Percentiles rank a stretch among this genome's conserved stretches.
phyloP scores from a whole-genome alignment of 768 basidiomycete genomes.

The Boletus vermiculosoides region DNA sequence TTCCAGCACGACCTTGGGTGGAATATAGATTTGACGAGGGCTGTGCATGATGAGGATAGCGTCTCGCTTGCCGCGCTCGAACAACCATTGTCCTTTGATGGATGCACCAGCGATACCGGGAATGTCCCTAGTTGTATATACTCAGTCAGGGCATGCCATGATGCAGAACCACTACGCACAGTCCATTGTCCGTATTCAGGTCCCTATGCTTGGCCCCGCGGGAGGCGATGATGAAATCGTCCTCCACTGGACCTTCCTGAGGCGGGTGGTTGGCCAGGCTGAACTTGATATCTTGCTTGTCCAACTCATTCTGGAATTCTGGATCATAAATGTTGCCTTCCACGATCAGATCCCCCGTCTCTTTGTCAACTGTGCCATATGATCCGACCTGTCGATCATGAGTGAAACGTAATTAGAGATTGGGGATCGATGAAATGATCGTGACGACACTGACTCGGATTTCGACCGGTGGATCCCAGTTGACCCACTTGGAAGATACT shows the following conservation, averaged over 20 bases:
- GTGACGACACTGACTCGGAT: slow-evolving; percentile 22
- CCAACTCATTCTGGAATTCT: slow-evolving; percentile 17
- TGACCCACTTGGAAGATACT: slow-evolving; percentile 36
- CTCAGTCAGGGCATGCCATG: background rate
- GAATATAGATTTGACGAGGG: slow-evolving; percentile 25
- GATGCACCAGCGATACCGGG: slow-evolving; percentile 25
- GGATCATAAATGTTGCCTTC: slow-evolving; percentile 38
- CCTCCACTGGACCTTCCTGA: slow-evolving; percentile 17
- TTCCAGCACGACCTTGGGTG: slow-evolving; percentile 23
- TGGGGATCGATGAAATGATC: background rate
- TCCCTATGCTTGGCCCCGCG: slow-evolving; percentile 15
- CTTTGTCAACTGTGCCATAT: slow-evolving; percentile 34
- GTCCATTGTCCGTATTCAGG: slow-evolving; percentile 1
- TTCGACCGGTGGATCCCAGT: slow-evolving; percentile 34
- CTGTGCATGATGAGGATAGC: slow-evolving; percentile 34
- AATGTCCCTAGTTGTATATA: slow-evolving; percentile 2
- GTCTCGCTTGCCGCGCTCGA: slow-evolving; percentile 25
- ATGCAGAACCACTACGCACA: slow-evolving; percentile 14
- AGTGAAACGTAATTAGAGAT: background rate
- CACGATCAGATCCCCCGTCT: slow-evolving; percentile 30
- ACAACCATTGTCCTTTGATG: slow-evolving; percentile 34
- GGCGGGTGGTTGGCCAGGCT: slow-evolving; percentile 19
- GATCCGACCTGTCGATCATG: slow-evolving; percentile 31
- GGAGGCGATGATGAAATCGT: slow-evolving; percentile 24
- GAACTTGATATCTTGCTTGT: slow-evolving; percentile 10